A percentile compares a stretch with the other conserved stretches of the same genome.
Evolutionary conservation across 2,329 filamentous ascomycete species (phyloP).

Genomic region (Magnaporthiopsis poae): DNA sequence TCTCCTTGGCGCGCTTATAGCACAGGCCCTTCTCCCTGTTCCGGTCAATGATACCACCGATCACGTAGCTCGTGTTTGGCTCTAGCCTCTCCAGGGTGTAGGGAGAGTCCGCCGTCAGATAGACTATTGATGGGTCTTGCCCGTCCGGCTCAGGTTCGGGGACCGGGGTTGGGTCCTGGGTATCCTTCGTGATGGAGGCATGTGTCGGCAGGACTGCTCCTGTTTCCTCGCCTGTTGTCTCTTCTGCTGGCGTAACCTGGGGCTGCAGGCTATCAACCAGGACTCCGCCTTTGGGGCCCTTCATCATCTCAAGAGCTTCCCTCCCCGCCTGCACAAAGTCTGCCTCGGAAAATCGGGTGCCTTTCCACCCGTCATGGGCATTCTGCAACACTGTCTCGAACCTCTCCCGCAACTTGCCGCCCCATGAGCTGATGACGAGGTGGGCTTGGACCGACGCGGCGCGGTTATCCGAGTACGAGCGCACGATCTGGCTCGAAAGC

Average conservation of each 20-base stretch:
- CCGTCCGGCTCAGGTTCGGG: slow-evolving; percentile 23
- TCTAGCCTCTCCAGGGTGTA: slow-evolving; percentile 74
- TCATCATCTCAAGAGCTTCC: slow-evolving; percentile 60
- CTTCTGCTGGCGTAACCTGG: slow-evolving; percentile 17
- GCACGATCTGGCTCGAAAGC: slow-evolving; percentile 70
- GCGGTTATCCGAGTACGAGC: slow-evolving; percentile 81
- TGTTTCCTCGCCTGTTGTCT: background rate
- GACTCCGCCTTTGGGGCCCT: slow-evolving; percentile 40
- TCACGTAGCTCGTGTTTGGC: slow-evolving; percentile 81
- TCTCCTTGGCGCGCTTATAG: slow-evolving; percentile 66
- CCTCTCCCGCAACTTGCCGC: slow-evolving; percentile 62
- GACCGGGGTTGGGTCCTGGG: slow-evolving; percentile 22
- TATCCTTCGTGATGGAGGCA: slow-evolving; percentile 11
- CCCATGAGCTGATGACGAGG: slow-evolving; percentile 69
- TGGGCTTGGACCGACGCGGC: slow-evolving; percentile 58
- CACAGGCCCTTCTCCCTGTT: slow-evolving; percentile 94
- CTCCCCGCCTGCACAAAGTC: slow-evolving; percentile 64
- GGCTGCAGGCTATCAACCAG: slow-evolving; percentile 46
- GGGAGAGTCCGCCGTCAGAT: slow-evolving; percentile 84
- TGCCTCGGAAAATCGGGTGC: slow-evolving; percentile 60
- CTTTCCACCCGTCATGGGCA: slow-evolving; percentile 70
- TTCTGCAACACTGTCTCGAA: slow-evolving; percentile 67
- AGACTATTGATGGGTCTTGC: slow-evolving; percentile 51
- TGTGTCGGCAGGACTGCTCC: no score
- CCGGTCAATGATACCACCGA: slow-evolving; percentile 89